Evolutionary conservation across 2,329 filamentous ascomycete genomes (phyloP), one percentile per base, ranked within the genome.

Genomic region (Nemania sp.): DNA sequence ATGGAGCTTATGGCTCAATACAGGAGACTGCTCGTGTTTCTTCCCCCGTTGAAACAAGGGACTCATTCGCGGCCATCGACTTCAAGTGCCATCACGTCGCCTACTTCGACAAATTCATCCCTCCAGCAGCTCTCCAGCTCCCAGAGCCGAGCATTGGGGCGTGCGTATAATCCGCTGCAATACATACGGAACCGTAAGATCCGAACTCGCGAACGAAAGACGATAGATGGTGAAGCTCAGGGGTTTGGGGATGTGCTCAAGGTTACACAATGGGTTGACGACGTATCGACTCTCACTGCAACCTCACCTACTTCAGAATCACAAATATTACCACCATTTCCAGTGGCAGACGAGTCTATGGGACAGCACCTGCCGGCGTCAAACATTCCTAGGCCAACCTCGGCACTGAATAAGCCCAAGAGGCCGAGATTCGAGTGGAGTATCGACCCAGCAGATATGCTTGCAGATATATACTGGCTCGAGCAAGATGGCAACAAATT

Each of bases 381-480:
- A 7, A 76, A 82, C 34, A 72, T 75, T 60, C 78, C 75, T 46
- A 76, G 73, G 60, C 76, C 72, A 61, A 75, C 73, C n/a, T 79
- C 74, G 46, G 74, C 73, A 56, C 75, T 78, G 62, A 78, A 80
- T 12, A 92, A 92, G 63, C 79, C 85, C 3, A 87, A 87, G 57
- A 85, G 92, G 50, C 88, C 90, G 1, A 86, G 91, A 60, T 87
- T 92, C 21, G 92, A 96, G 71, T 98, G 95, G 95, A 83, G 86
- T 40, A 86, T 93, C 17, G 86, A 90, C 46, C 91, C 94, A 0
- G 88, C 90, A 57, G 93, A 98, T 72, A 83, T 97, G 74, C 79
- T 98, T 48, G 93, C 93, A 4, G 95, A 99, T 77, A 83, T 90
- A 1, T 91, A 93, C 70, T 99, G 95, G 95, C 78, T 96, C 20